Percentiles rank a stretch among this genome's conserved stretches.
phyloP scores from a whole-genome alignment of 306 rosid species.

The Carpinus viminea region DNA sequence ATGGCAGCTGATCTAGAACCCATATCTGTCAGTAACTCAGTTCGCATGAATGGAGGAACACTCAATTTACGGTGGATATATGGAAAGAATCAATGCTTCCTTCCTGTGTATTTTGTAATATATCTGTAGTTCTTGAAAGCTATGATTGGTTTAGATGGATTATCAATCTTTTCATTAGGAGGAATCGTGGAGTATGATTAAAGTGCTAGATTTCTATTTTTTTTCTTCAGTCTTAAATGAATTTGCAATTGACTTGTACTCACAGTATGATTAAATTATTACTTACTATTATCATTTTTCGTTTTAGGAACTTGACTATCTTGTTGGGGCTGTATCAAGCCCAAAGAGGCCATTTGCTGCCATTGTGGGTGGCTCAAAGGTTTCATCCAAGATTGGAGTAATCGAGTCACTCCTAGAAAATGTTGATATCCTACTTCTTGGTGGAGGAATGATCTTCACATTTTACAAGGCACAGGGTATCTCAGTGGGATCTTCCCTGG shows the following conservation, averaged over 20 bases:
- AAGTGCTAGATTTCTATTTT: background rate
- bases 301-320: slow-evolving; percentile 95
- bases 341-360: slow-evolving; percentile 99
- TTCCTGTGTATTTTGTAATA: background rate
- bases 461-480: slow-evolving; percentile 99
- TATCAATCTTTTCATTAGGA: slow-evolving; percentile 1
- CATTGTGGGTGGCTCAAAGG: slow-evolving; percentile 99
- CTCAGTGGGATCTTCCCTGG: slow-evolving; percentile 96
- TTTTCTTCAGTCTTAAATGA: background rate
- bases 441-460: slow-evolving; percentile 99
- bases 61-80: background rate
- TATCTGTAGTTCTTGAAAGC: background rate
- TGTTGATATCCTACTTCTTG: slow-evolving; percentile 84
- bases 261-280: slow-evolving; percentile 4
- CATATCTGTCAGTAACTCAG: background rate
- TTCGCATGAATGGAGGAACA: background rate
- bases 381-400: slow-evolving; percentile 96
- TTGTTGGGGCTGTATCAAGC: slow-evolving; percentile 95
- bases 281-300: slow-evolving; percentile 15
- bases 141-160: background rate
- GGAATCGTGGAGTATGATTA: background rate
- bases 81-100: slow-evolving; percentile 9
- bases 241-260: slow-evolving; percentile 9
- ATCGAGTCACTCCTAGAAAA: slow-evolving; percentile 94
- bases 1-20: background rate